Conservation (phyloP, 148 eudicot species). For the Camellia sinensis region DNA sequence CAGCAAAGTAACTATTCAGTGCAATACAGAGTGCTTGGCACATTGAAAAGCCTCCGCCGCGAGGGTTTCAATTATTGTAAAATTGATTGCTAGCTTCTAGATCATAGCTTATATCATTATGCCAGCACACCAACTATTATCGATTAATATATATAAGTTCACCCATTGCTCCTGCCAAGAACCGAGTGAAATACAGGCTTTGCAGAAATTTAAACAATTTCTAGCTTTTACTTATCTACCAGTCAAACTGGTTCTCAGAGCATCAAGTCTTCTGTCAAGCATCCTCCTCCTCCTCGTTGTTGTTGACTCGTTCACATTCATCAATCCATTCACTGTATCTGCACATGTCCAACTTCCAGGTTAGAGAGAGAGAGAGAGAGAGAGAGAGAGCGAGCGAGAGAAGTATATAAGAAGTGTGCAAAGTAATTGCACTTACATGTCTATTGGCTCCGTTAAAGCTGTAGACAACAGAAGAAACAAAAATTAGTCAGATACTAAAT, state of each 20-base stretch:
- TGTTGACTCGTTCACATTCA: constrained; percentile 81
- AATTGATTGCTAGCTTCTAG: background rate
- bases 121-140: background rate
- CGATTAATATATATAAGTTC: background rate
- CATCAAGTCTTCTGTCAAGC: constrained; percentile 5
- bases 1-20: background rate
- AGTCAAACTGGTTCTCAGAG: background rate
- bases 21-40: background rate
- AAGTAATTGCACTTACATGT: constrained; percentile 63
- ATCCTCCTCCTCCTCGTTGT: constrained; percentile 66
- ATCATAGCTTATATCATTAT: background rate
- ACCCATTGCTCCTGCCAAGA: background rate
- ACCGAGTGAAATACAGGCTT: constrained; percentile 4
- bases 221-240: background rate
- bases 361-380: constrained; percentile 2
- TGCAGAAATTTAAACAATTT: background rate
- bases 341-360: constrained; percentile 20
- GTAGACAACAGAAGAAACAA: constrained; percentile 26
- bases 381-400: background rate
- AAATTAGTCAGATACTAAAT: background rate
- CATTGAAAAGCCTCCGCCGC: background rate
- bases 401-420: background rate
- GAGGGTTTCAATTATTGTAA: background rate
- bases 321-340: constrained; percentile 95
- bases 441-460: constrained; percentile 88